phyloP scores from a whole-genome alignment of 2,329 filamentous ascomycete genomes.

The Aspergillus aculeatus region DNA sequence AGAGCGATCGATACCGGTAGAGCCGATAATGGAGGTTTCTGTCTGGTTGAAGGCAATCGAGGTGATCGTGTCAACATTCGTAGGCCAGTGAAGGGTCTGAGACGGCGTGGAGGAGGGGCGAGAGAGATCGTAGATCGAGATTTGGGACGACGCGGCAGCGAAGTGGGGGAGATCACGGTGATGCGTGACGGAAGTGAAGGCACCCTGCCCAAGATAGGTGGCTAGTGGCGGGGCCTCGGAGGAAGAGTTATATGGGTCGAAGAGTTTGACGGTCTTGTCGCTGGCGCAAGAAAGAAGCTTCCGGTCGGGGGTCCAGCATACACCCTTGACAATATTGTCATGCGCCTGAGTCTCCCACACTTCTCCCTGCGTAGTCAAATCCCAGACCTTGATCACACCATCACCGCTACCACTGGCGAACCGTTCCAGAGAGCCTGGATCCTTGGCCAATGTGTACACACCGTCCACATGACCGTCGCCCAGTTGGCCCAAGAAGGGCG shows the following conservation, averaged over 20 bases:
- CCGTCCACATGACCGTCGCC: slow-evolving; percentile 92
- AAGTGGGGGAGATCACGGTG: slow-evolving; percentile 78
- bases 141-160: slow-evolving; percentile 70
- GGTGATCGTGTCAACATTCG: slow-evolving; percentile 84
- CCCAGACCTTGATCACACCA: slow-evolving; percentile 92
- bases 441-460: slow-evolving; percentile 76
- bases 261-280: slow-evolving; percentile 85
- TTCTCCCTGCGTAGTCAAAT: slow-evolving; percentile 70
- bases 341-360: slow-evolving; percentile 79
- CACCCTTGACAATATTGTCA: slow-evolving; percentile 87
- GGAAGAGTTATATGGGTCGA: slow-evolving; percentile 78
- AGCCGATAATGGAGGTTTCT: slow-evolving; percentile 87
- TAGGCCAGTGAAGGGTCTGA: slow-evolving; percentile 84
- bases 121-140: slow-evolving; percentile 86
- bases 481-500: slow-evolving; percentile 81
- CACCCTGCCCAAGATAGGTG: slow-evolving; percentile 78
- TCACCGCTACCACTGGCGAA: slow-evolving; percentile 86
- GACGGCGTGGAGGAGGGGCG: slow-evolving; percentile 73
- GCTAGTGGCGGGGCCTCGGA: slow-evolving; percentile 69
- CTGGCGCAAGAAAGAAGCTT: slow-evolving; percentile 83
- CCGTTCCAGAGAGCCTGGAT: slow-evolving; percentile 69
- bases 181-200: slow-evolving; percentile 80
- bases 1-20: slow-evolving; percentile 79
- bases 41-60: slow-evolving; percentile 87
- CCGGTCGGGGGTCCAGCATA: slow-evolving; percentile 83